A percentile compares a stretch with the other conserved stretches of the same genome.
Evolutionary conservation across 805 yeast genomes (phyloP).

Genomic region (Helenozyma baotianmanensis): DNA sequence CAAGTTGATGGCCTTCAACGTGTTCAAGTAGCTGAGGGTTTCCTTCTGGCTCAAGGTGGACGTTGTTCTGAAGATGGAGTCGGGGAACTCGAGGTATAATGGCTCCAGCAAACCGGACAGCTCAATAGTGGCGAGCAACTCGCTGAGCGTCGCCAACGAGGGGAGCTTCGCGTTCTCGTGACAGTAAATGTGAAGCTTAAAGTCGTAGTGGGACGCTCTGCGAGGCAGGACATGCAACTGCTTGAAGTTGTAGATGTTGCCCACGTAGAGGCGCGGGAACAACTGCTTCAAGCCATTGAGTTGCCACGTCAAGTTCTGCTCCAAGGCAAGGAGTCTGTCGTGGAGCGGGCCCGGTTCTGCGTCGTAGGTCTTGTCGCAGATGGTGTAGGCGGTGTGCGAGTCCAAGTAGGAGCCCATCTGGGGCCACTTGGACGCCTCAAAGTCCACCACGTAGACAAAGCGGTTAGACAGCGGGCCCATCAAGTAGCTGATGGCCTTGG

Average conservation of each 20-base stretch:
- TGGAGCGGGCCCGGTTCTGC: background rate
- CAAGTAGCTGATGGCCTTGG: slow-evolving; percentile 12
- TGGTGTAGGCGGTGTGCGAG: background rate
- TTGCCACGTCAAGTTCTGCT: slow-evolving; percentile 33
- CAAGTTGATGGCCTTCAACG: slow-evolving; percentile 24
- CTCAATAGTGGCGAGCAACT: slow-evolving; percentile 9
- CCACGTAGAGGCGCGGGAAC: slow-evolving; percentile 25
- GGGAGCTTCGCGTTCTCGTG: slow-evolving; percentile 19
- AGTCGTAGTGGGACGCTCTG: slow-evolving; percentile 5
- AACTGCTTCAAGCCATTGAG: slow-evolving; percentile 27
- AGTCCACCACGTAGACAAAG: slow-evolving; percentile 9
- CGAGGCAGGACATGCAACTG: slow-evolving; percentile 9
- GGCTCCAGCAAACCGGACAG: slow-evolving; percentile 4
- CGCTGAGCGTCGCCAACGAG: slow-evolving; percentile 7
- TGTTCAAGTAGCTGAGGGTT: slow-evolving; percentile 24
- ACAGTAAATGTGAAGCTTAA: slow-evolving; percentile 18
- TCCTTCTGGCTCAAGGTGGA: slow-evolving; percentile 21
- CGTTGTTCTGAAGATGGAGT: slow-evolving; percentile 22
- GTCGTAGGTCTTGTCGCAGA: slow-evolving; percentile 1
- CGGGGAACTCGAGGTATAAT: slow-evolving; percentile 31
- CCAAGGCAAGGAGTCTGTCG: slow-evolving; percentile 22
- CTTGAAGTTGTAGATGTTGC: slow-evolving; percentile 28
- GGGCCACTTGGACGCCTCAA: slow-evolving; percentile 2
- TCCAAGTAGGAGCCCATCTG: slow-evolving; percentile 4
- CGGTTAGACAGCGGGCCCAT: slow-evolving; percentile 3